These are phyloP conservation scores for Aureobasidium zeae DNA, from an alignment of 2,329 filamentous ascomycete genomes.

Conservation along the genomic window DNA sequence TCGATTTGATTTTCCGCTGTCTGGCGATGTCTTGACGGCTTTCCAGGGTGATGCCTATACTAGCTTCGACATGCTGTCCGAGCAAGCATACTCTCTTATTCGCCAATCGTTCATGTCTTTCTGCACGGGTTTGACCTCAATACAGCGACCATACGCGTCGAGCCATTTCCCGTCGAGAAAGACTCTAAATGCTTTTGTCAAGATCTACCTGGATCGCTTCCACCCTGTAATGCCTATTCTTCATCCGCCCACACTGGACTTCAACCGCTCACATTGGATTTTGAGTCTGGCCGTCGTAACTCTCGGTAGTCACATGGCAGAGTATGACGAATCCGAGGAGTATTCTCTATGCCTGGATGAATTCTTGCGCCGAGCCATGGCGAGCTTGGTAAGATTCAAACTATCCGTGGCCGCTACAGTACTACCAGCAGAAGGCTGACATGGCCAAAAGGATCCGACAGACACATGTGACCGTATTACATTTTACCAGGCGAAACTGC, in stretches of 20 bases:
- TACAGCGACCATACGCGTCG: slow-evolving; percentile 18
- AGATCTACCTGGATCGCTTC: slow-evolving; percentile 25
- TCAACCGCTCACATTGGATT: slow-evolving; percentile 18
- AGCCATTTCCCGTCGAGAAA: slow-evolving; percentile 21
- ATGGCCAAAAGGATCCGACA: slow-evolving; percentile 3
- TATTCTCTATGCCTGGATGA: slow-evolving; percentile 17
- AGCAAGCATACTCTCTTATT: slow-evolving; percentile 18
- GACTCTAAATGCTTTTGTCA: slow-evolving; percentile 22
- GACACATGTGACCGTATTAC: slow-evolving; percentile 15
- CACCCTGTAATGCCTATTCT: slow-evolving; percentile 26
- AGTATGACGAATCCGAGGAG: slow-evolving; percentile 15
- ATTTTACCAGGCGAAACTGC: slow-evolving; percentile 16
- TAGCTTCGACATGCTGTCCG: slow-evolving; percentile 13
- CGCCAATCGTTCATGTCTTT: slow-evolving; percentile 17
- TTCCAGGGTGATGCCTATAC: slow-evolving; percentile 4
- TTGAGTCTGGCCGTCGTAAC: slow-evolving; percentile 24
- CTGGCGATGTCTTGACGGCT: not conserved
- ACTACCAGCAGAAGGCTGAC: too few species aligned
- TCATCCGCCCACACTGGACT: slow-evolving; percentile 21
- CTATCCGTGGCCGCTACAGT: not conserved
- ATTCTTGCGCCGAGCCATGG: slow-evolving; percentile 16
- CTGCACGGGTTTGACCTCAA: slow-evolving; percentile 11
- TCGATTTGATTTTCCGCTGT: slow-evolving; percentile 13
- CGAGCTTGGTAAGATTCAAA: not conserved
- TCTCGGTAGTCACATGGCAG: slow-evolving; percentile 23